Evolutionary conservation across 2,329 filamentous ascomycete species (phyloP).

Genomic region (Cercospora sojina): DNA sequence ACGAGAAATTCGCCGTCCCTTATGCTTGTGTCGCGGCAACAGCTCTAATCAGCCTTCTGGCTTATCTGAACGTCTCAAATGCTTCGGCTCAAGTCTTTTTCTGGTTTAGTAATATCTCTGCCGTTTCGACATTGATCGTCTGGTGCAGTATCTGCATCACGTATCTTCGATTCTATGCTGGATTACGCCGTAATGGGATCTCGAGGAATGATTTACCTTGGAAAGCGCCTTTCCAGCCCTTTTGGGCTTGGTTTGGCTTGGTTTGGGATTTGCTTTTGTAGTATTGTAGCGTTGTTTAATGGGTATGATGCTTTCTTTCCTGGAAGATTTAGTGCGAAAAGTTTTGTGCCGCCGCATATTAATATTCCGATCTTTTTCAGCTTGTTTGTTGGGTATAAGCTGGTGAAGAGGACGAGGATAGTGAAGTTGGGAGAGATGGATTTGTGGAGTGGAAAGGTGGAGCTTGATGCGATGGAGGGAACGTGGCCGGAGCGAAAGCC

Average conservation of each 20-base stretch:
- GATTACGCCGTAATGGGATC: constrained; percentile 53
- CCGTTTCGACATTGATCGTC: constrained; percentile 64
- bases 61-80: constrained; percentile 64
- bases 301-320: constrained; percentile 61
- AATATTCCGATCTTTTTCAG: constrained; percentile 60
- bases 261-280: constrained; percentile 58
- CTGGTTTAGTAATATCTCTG: constrained; percentile 65
- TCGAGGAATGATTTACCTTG: constrained; percentile 61
- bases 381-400: constrained; percentile 57
- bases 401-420: constrained; percentile 48
- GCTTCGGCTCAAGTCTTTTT: constrained; percentile 63
- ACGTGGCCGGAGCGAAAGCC: constrained; percentile 13
- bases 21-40: constrained; percentile 48
- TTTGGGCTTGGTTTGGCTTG: constrained; percentile 59
- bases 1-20: constrained; percentile 53
- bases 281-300: constrained; percentile 60
- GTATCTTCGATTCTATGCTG: constrained; percentile 62
- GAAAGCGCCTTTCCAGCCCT: constrained; percentile 65
- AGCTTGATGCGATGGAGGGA: constrained; percentile 15
- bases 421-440: constrained; percentile 51
- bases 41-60: constrained; percentile 43
- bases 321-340: constrained; percentile 56
- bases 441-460: constrained; percentile 33
- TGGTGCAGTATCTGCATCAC: constrained; percentile 64
- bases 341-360: constrained; percentile 61